phyloP scores from a whole-genome alignment of 2,329 filamentous ascomycete species.

The Cladorrhinum sp. region DNA sequence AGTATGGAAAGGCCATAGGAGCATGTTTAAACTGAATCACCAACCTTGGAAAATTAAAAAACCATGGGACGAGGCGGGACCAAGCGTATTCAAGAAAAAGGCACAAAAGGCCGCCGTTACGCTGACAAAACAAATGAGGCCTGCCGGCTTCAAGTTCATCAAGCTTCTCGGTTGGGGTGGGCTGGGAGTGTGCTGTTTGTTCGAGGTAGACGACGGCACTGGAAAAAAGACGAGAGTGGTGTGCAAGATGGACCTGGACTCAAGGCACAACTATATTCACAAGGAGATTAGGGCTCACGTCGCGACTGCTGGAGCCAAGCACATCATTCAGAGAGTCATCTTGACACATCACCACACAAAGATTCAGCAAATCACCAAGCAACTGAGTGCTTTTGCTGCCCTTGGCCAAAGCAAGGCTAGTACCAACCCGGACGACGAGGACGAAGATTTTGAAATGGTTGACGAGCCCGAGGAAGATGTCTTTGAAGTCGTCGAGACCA shows the following conservation, averaged over 20 bases:
- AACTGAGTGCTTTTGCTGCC: neutral
- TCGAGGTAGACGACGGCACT: slow-evolving; percentile 1
- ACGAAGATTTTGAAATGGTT: neutral
- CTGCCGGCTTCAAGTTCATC: slow-evolving; percentile 1
- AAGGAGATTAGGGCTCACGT: slow-evolving; percentile 7
- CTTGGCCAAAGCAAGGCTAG: neutral
- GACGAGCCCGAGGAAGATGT: neutral
- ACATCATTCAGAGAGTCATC: slow-evolving; percentile 10
- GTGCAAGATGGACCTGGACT: slow-evolving; percentile 8
- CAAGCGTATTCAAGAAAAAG: neutral
- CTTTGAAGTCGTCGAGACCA: slow-evolving; percentile 2
- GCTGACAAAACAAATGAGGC: neutral
- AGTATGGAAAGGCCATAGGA: neutral
- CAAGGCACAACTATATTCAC: neutral
- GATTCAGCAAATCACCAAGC: neutral
- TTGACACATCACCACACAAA: neutral
- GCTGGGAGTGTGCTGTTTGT: slow-evolving; percentile 11
- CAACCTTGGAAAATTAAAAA: neutral
- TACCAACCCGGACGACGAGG: neutral
- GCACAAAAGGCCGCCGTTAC: neutral
- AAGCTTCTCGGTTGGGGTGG: slow-evolving; percentile 17
- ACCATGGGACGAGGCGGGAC: neutral
- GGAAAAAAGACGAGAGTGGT: slow-evolving; percentile 5
- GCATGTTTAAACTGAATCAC: neutral
- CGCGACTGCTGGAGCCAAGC: slow-evolving; percentile 13